Conservation (phyloP, 257 asterid genomes). For the Rubia yunnanensis region DNA sequence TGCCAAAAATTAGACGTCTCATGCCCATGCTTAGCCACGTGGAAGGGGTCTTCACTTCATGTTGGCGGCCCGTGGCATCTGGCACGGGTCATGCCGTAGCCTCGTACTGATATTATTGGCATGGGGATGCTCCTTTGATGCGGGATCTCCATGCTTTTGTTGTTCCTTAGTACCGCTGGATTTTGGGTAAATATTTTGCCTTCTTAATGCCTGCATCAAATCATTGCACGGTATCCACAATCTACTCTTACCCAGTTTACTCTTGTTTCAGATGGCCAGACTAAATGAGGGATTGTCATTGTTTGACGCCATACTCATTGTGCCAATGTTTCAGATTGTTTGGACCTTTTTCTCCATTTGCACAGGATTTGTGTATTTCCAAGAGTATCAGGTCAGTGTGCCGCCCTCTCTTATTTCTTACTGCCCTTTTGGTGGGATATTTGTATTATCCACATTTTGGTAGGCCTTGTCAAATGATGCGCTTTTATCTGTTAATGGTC, state of each 20-base stretch:
- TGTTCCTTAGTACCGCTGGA: slow-evolving; percentile 92
- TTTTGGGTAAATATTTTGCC: slow-evolving; percentile 65
- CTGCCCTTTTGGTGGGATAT: not conserved
- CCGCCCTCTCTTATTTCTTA: not conserved
- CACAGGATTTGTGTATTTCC: slow-evolving; percentile 96
- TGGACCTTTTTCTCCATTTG: slow-evolving; percentile 97
- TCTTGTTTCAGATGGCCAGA: slow-evolving; percentile 72
- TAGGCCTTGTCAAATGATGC: not conserved
- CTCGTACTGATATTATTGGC: too few relatives aligned
- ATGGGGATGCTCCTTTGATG: too few relatives aligned
- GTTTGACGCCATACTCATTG: slow-evolving; percentile 92
- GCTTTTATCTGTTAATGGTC: not conserved
- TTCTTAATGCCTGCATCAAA: not conserved
- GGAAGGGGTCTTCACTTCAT: too few relatives aligned
- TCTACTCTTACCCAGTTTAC: not conserved
- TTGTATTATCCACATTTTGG: not conserved
- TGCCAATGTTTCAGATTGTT: slow-evolving; percentile 97
- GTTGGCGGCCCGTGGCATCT: too few relatives aligned
- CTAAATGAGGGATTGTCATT: slow-evolving; percentile 85
- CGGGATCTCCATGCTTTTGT: slow-evolving; percentile 72
- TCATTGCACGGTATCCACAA: too few relatives aligned
- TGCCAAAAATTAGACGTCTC: too few relatives aligned
- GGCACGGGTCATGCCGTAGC: too few relatives aligned
- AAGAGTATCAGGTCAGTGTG: slow-evolving; percentile 78
- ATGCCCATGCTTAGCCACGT: too few relatives aligned